Conservation (phyloP, 2,329 filamentous ascomycete genomes). For the Atkinsonella texensis region DNA sequence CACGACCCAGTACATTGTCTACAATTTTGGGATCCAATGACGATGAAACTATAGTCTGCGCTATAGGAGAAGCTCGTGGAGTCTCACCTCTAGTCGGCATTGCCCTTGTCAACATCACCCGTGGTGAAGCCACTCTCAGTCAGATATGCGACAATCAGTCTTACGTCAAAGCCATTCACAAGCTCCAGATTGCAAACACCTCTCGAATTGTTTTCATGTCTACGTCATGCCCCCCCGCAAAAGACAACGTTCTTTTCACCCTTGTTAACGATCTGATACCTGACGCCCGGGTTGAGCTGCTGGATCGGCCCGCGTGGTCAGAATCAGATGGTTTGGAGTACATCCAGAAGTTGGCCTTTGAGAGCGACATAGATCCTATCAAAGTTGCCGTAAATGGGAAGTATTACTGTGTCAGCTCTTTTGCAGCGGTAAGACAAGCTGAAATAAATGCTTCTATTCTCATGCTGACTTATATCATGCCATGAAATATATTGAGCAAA, state of each 20-base stretch:
- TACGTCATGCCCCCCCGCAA: conserved; percentile 51
- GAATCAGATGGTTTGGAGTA: conserved; percentile 67
- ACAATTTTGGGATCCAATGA: conserved; percentile 34
- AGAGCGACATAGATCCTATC: conserved; percentile 67
- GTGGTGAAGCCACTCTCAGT: conserved; percentile 72
- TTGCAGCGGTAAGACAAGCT: conserved; percentile 59
- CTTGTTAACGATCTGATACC: conserved; percentile 53
- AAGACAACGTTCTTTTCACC: conserved; percentile 60
- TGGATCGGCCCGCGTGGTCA: conserved; percentile 76
- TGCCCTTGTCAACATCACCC: conserved; percentile 77
- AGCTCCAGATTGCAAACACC: conserved; percentile 69
- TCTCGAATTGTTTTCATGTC: conserved; percentile 68
- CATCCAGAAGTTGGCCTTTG: conserved; percentile 67
- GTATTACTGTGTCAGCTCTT: conserved; percentile 73
- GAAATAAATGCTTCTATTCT: not conserved
- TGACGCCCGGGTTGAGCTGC: conserved; percentile 24
- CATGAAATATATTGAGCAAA: conserved; percentile 68
- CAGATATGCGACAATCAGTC: conserved; percentile 91
- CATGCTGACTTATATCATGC: conserved; percentile 37
- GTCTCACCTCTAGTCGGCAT: conserved; percentile 75
- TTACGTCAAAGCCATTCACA: conserved; percentile 79
- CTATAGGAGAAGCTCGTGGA: conserved; percentile 76
- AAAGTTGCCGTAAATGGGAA: conserved; percentile 72
- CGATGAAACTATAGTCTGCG: conserved; percentile 69
- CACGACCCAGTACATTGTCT: conserved; percentile 24